Evolutionary conservation across 768 basidiomycete species (phyloP), one percentile per base, ranked within the genome.

Genomic region (Mrakia gelida): DNA sequence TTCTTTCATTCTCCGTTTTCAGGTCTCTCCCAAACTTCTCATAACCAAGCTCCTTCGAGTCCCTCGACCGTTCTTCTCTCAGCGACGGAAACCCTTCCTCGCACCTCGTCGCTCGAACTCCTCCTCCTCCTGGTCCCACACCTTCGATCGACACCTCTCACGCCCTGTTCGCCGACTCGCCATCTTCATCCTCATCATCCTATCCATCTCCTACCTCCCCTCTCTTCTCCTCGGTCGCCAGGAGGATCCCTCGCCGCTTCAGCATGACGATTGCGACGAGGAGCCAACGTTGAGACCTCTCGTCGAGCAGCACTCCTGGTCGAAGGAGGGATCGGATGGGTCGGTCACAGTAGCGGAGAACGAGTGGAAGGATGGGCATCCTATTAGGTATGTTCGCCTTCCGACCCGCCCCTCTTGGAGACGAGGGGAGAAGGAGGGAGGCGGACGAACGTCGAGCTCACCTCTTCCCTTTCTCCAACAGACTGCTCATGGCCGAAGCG

Each of bases 311-410:
- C 26, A 30, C 63, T 6, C 16, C 18, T 65, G 63, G 63, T 34
- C 32, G 63, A 34, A 65, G 16, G 28, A 28, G 30, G 16, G 16
- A 15, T 28, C 63, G 5, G 63, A 65, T 32, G 63, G 63, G 0
- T 30, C 63, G 2, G 63, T 65, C 2, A 65, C 26, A 10, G 63
- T 32, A 4, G 28, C 2, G 4, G 63, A 32, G 28, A 28, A 30
- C 13, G 63, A 26, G 1, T 18, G 63, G 34, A 65, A 16, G 28
- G 16, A 32, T 10, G 45, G 45, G 5, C 63, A 65, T 65, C 63
- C 63, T 18, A 65, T 65, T 34, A 65, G 63, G 63, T 65, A 13
- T n/a, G n/a, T n/a, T n/a, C n/a, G n/a, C n/a, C n/a, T n/a, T n/a
- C n/a, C n/a, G n/a, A n/a, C n/a, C n/a, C n/a, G n/a, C n/a, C n/a